Evolutionary conservation across 2,329 filamentous ascomycete species (phyloP), one percentile per base, ranked within the genome.

Genomic region (Colletotrichum agaves): DNA sequence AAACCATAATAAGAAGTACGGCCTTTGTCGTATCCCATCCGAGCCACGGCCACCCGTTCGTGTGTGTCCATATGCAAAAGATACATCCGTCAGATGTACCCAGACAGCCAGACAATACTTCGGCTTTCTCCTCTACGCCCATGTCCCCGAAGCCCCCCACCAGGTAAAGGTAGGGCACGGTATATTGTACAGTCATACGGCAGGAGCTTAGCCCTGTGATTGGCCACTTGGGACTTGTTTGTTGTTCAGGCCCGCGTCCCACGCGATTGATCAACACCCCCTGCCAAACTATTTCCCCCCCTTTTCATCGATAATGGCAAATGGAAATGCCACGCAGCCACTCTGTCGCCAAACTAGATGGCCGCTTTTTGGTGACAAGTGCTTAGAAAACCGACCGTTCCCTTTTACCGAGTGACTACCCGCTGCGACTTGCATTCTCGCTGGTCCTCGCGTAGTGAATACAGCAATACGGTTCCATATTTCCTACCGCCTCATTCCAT

Each of bases 201-300:
- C 39, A 33, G 49, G 13, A 41, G 27, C 6, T 49, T 46, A 57
- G 37, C 23, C 35, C 21, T 23, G n/a, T 53, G 10, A 68, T 64
- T 64, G 61, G 65, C 39, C 47, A 61, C 17, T 52, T 61, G 58
- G 19, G 15, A 50, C 8, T 33, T 60, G 44, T 50, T 39, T 60
- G 44, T 53, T 64, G 55, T 39, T 67, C 61, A n/a, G n/a, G 65
- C 65, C 65, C 60, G 52, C 21, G 52, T 59, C 52, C 52, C 52
- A 41, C 47, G 23, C 61, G 39, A 46, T 31, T 59, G 37, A 39
- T 37, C 43, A 41, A 35, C 35, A 60, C 60, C 44, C 23, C 52
- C 19, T 52, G 52, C 44, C 44, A 27, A 41, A 65, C 39, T 55
- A 41, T 53, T 60, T 41, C 13, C 21, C 46, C 47, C 57, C 57